Base-by-base conservation (phyloP, 257 asterid species). In the Scutellaria barbata region DNA sequence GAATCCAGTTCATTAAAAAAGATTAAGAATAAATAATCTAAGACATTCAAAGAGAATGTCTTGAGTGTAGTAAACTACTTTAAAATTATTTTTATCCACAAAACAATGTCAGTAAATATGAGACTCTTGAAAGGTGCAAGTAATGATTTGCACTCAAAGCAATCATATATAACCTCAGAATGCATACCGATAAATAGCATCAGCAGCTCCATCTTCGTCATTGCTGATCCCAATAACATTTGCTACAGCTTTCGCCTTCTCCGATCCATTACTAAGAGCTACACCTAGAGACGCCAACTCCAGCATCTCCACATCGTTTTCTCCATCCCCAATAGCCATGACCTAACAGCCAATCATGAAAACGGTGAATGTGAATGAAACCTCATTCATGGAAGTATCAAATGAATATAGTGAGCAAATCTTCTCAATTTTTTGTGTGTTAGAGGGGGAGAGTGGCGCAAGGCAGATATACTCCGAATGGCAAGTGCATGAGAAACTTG, bases 251-350 rank as follows among this genome's bases (percentile, higher is more conserved):
- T 92, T 95, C 62, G 99, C 86, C 87, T 95, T 88, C 71, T 89
- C 92, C 14, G 98, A 88, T 61, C 99, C 99, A 45, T 95, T 95
- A 73, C 93, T 85, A 13, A 95, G 80, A 65, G 95, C 99, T 37
- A 95, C 88, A 22, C 99, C 98, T 11, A 95, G 82, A 59, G 96
- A 86, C 68, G 92, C 99, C 84, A 95, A 78, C 83, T 91, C 71
- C 14, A 95, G 96, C 99, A 95, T 95, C 88, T 95, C 99, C 40
- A 95, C 86, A 30, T 95, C 99, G 74, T 95, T 95, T 81, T 95
- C 99, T 45, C 99, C 99, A 65, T 95, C 99, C 18, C 99, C 99
- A 53, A 95, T 88, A 25, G 99, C 99, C 99, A 94, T 94, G 35
- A 94, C 76, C 98, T 94, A 72, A 51, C 48, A 37, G 30, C 16